A percentile compares a stretch with the other conserved stretches of the same genome.
Conservation (phyloP, 164 flowering plant species). For the Macadamia integrifolia region DNA sequence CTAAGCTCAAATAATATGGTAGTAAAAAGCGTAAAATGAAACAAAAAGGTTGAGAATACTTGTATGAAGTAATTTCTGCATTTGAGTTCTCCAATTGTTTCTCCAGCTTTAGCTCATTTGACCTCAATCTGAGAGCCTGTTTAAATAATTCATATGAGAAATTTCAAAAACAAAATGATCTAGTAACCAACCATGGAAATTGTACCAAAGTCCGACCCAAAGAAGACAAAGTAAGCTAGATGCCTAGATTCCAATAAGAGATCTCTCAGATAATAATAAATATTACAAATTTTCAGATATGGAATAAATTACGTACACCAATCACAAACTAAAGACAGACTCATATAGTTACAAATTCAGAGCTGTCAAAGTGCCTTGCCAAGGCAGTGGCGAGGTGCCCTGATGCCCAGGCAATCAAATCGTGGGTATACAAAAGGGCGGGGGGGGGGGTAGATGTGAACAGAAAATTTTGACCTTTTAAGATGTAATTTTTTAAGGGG, state of each 20-base stretch:
- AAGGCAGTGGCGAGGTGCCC: too few relatives aligned
- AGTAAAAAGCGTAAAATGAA: not conserved
- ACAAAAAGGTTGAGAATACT: slow-evolving; percentile 34
- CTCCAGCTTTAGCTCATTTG: slow-evolving; percentile 95
- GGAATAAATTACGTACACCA: not conserved
- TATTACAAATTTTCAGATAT: not conserved
- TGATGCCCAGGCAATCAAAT: too few relatives aligned
- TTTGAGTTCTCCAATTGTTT: slow-evolving; percentile 67
- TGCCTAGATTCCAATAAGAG: not conserved
- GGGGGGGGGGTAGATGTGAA: too few relatives aligned
- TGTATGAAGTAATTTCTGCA: slow-evolving; percentile 70
- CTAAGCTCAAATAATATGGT: not conserved
- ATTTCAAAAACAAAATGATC: not conserved
- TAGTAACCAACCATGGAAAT: not conserved
- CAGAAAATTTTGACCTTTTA: too few relatives aligned
- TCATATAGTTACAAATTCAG: too few relatives aligned
- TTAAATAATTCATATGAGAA: slow-evolving; percentile 6
- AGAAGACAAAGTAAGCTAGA: not conserved
- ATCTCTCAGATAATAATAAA: not conserved
- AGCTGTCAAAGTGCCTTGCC: too few relatives aligned
- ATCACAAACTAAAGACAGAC: not conserved
- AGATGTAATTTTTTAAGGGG: too few relatives aligned
- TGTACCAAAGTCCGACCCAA: not conserved
- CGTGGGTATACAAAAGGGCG: too few relatives aligned
- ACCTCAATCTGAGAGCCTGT: slow-evolving; percentile 85